A percentile compares a stretch with the other conserved stretches of the same genome.
Evolutionary conservation across 2,329 filamentous ascomycete species (phyloP).

Genomic region (Fusarium dlaminii): DNA sequence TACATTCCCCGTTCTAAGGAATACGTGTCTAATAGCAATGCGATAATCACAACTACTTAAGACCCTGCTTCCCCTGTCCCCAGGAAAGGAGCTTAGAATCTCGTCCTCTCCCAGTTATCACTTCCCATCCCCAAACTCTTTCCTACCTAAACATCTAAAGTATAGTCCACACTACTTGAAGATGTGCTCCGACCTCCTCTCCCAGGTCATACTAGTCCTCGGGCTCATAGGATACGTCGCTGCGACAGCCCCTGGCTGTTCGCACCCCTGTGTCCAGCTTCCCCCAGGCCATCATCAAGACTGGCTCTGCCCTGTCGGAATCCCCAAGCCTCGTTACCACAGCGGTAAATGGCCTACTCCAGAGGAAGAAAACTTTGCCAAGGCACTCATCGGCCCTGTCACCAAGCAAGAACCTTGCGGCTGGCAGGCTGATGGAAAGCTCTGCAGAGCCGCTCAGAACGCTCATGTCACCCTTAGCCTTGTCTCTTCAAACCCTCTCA

Average conservation of each 20-base stretch:
- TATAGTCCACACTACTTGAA: fast-evolving
- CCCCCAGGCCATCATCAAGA: background rate
- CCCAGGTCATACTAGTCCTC: background rate
- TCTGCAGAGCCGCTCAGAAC: background rate
- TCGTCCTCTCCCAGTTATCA: background rate
- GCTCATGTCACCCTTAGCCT: background rate
- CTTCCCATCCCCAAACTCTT: background rate
- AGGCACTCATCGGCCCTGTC: background rate
- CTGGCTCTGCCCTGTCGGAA: background rate
- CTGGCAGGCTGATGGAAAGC: background rate
- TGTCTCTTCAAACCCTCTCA: background rate
- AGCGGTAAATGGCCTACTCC: background rate
- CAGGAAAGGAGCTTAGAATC: fast-evolving
- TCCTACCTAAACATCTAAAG: background rate
- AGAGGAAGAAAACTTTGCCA: background rate
- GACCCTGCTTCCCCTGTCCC: fast-evolving
- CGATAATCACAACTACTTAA: background rate
- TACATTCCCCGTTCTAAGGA: fast-evolving
- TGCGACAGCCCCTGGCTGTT: background rate
- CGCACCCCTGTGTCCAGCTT: background rate
- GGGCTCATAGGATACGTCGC: background rate
- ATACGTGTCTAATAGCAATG: background rate
- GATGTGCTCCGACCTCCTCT: background rate
- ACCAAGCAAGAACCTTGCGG: background rate
- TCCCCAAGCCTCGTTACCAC: background rate